Percentiles rank a stretch among this genome's conserved stretches.
Conservation (phyloP, 2,329 filamentous ascomycete genomes). For the Diplodia seriata region DNA sequence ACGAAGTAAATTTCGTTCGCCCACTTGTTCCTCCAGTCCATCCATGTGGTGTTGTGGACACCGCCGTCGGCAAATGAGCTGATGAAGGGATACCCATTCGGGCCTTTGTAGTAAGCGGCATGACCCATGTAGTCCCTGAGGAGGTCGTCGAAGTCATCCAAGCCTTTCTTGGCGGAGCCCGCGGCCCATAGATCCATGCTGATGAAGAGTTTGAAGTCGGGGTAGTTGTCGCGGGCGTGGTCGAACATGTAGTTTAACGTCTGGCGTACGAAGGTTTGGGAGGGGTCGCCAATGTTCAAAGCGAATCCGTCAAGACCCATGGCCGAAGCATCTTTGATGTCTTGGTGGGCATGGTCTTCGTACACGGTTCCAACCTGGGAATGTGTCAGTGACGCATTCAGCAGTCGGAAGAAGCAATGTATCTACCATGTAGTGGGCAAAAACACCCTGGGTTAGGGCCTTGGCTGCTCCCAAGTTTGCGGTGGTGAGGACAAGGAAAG, state of each 20-base stretch:
- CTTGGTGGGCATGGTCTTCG: constrained; percentile 35
- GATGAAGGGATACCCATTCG: neutral
- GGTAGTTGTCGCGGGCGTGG: constrained; percentile 37
- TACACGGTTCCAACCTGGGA: constrained; percentile 3
- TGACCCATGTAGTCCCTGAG: constrained; percentile 9
- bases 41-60: neutral
- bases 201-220: constrained; percentile 48
- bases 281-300: constrained; percentile 39
- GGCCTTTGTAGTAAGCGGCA: constrained; percentile 3
- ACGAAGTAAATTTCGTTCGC: constrained; percentile 41
- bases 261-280: constrained; percentile 38
- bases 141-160: neutral
- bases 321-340: constrained; percentile 43
- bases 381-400: neutral
- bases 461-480: too few species aligned
- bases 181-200: constrained; percentile 46
- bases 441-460: too few species aligned
- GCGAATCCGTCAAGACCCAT: constrained; percentile 16
- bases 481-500: too few species aligned
- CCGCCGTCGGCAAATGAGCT: constrained; percentile 4
- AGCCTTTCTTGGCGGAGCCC: constrained; percentile 37
- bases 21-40: neutral
- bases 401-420: too few species aligned
- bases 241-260: constrained; percentile 44
- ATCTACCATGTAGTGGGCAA: too few species aligned